Percentiles rank a stretch among this genome's conserved stretches.
phyloP scores from a whole-genome alignment of 2,329 filamentous ascomycete genomes.

The Xylaria digitata region DNA sequence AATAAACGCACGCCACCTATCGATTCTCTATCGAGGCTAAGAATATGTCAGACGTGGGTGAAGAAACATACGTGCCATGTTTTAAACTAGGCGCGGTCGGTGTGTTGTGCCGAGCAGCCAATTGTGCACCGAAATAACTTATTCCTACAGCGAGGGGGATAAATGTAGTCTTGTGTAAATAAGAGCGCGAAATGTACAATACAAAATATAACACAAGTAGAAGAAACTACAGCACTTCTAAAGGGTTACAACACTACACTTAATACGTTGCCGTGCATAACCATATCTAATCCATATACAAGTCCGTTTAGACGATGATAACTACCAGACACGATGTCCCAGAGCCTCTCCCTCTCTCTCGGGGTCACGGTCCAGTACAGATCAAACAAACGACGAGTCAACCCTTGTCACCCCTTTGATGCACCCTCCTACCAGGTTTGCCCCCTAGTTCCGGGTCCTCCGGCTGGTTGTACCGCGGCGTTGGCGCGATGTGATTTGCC shows the following conservation, averaged over 20 bases:
- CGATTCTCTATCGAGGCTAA: background rate
- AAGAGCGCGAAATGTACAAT: slow-evolving; percentile 35
- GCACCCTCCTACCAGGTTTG: too few relatives aligned
- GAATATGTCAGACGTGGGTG: slow-evolving; percentile 8
- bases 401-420: too few relatives aligned
- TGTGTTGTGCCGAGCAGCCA: background rate
- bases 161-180: slow-evolving; percentile 33
- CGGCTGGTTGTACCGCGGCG: too few relatives aligned
- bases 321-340: too few relatives aligned
- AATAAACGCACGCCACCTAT: slow-evolving; percentile 37
- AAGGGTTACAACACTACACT: background rate
- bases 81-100: background rate
- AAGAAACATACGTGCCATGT: background rate
- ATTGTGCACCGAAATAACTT: slow-evolving; percentile 9
- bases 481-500: too few relatives aligned
- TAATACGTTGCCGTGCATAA: background rate
- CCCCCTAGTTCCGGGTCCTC: too few relatives aligned
- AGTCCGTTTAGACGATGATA: too few relatives aligned
- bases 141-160: slow-evolving; percentile 3
- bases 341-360: too few relatives aligned
- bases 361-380: too few relatives aligned
- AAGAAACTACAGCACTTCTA: background rate
- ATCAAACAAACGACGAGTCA: too few relatives aligned
- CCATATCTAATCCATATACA: too few relatives aligned
- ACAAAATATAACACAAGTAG: slow-evolving; percentile 15